Conservation (phyloP, 202 grass and related monocot genomes). For the Panicum hallii region DNA sequence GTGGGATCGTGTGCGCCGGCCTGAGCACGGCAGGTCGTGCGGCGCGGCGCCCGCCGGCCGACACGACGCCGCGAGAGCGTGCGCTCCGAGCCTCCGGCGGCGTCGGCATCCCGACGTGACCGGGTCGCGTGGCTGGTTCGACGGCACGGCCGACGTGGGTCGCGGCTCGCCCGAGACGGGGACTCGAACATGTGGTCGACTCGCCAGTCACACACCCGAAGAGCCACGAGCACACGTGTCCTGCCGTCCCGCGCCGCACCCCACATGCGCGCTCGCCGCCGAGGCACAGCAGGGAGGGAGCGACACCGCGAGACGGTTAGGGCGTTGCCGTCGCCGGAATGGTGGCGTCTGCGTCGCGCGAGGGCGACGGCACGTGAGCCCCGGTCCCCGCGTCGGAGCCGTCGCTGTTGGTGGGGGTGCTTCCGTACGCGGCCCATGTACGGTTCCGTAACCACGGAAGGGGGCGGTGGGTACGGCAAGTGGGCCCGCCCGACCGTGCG, state of each 20-base stretch:
- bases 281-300: too few species aligned
- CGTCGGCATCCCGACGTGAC: not conserved
- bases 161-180: not conserved
- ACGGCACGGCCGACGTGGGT: not conserved
- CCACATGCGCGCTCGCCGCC: not conserved
- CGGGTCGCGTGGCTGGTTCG: not conserved
- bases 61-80: not conserved
- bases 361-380: conserved; percentile 35
- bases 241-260: not conserved
- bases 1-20: conserved; percentile 12
- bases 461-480: not conserved
- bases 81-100: not conserved
- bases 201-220: not conserved
- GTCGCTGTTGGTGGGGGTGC: not conserved
- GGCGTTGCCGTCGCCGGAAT: conserved; percentile 30
- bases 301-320: not conserved
- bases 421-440: conserved; percentile 51
- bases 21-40: not conserved
- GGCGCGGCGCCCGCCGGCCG: not conserved
- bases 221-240: not conserved
- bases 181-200: not conserved
- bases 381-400: not conserved
- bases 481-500: conserved; percentile 28
- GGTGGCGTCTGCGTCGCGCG: not conserved
- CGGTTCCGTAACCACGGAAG: conserved; percentile 60